Evolutionary conservation across 345 rosid species (phyloP).

Genomic region (Boechera stricta): DNA sequence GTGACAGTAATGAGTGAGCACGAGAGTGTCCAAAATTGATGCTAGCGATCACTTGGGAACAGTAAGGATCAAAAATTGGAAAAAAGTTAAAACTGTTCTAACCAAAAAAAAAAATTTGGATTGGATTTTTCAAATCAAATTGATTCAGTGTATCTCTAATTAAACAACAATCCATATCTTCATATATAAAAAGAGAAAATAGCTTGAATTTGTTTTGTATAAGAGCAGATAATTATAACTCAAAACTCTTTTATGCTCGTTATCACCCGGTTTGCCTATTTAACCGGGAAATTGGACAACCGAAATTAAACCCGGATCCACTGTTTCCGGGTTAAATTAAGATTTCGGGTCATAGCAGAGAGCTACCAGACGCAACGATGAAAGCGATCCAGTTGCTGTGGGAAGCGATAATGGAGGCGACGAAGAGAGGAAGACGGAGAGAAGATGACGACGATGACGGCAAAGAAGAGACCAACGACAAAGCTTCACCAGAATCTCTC

Average conservation of each 20-base stretch:
- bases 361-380: background rate
- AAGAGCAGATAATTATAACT: background rate
- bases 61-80: background rate
- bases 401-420: slow-evolving; percentile 34
- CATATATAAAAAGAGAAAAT: background rate
- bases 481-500: slow-evolving; percentile 12
- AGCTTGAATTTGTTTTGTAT: background rate
- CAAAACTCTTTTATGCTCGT: background rate
- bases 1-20: background rate
- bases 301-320: slow-evolving; percentile 15
- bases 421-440: slow-evolving; percentile 30
- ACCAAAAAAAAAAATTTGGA: background rate
- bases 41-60: background rate
- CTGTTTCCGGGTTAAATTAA: slow-evolving; percentile 7
- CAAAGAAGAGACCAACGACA: background rate
- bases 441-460: slow-evolving; percentile 20
- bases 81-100: background rate
- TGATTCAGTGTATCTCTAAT: background rate
- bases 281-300: background rate
- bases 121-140: background rate
- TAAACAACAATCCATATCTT: background rate
- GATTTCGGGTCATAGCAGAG: background rate
- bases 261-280: background rate
- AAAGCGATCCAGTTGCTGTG: slow-evolving; percentile 23
- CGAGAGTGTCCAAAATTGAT: background rate